Evolutionary conservation across 1,284 basidiomycete genomes (phyloP), one percentile per base, ranked within the genome.

Genomic region (Heterobasidion occidentale): DNA sequence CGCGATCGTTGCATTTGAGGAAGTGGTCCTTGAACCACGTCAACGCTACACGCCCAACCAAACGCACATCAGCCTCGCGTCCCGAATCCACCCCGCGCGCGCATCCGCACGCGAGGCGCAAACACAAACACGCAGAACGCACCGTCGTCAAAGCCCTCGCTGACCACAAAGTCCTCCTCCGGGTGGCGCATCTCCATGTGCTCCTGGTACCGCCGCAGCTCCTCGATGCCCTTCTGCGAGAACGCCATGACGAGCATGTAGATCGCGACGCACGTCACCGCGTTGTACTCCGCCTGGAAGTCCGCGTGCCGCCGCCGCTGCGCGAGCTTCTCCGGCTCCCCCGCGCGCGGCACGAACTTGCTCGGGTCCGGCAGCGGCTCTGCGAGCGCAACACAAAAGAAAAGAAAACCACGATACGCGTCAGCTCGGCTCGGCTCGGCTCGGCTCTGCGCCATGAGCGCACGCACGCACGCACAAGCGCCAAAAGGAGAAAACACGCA

Each of bases 161-260:
- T 87, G 53, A 88, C 80, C 3, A 79, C 75, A 60, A 83, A 83
- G 61, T 85, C 79, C 2, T 80, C 87, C 55, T 88, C 86, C 1
- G 86, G 84, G 68, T 86, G 77, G n/a, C 81, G 76, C 84, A 88
- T 89, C 64, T 79, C 81, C 74, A 88, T 74, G 65, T 90, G 84
- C 64, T 89, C 86, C 64, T 88, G 80, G 64, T 85, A 81, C 58
- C 83, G 77, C 57, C 83, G 74, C 59, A 91, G 73, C 65, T 79
- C 80, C 63, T 93, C 84, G 58, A 96, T 93, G 9, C 94, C 96
- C 68, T 88, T 90, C 71, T 95, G 91, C 57, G 94, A 84, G 70
- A 98, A 98, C 0, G 87, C 83, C 79, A 98, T 88, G 46, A 96
- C 80, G 61, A 94, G 89, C 76, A 98, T 88, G 74, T 98, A 98